Conservation (phyloP, 768 basidiomycete genomes). For the Dendrothele bispora region DNA sequence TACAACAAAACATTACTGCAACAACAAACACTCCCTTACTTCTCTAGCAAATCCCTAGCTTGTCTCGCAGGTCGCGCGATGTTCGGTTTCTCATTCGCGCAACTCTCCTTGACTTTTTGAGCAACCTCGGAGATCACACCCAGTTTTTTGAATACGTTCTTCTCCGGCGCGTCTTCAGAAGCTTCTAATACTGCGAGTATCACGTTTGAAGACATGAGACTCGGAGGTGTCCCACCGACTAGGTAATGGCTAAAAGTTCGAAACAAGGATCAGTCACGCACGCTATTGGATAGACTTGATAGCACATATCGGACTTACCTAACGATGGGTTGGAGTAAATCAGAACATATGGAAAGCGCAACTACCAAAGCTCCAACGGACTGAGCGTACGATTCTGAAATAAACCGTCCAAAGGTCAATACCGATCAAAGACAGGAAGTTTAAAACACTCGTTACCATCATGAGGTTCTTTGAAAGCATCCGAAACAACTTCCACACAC, state of each 20-base stretch:
- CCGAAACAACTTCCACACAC: conserved; percentile 72
- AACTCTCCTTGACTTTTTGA: conserved; percentile 71
- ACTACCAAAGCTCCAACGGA: conserved; percentile 64
- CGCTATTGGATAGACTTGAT: too few relatives aligned
- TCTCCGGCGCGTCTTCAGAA: conserved; percentile 39
- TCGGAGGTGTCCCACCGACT: conserved; percentile 65
- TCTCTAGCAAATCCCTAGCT: conserved; percentile 73
- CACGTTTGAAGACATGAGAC: conserved; percentile 58
- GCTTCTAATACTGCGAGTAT: conserved; percentile 57
- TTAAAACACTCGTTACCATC: conserved; percentile 50
- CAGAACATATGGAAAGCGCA: conserved; percentile 61
- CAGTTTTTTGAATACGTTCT: conserved; percentile 65
- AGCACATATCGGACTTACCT: conserved; percentile 56
- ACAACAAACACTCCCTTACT: too few relatives aligned
- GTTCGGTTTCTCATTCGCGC: conserved; percentile 64
- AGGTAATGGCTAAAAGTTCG: conserved; percentile 52
- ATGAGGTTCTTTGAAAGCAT: conserved; percentile 74
- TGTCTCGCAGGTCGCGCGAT: conserved; percentile 83
- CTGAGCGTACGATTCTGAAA: conserved; percentile 66
- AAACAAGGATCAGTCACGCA: conserved; percentile 9
- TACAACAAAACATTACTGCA: too few relatives aligned
- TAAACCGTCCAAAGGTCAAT: conserved; percentile 5
- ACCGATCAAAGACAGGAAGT: not conserved
- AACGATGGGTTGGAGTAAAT: conserved; percentile 64
- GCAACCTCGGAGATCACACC: conserved; percentile 61